Evolutionary conservation across 441 rosid species (phyloP).

Genomic region (Isatis lusitanica): DNA sequence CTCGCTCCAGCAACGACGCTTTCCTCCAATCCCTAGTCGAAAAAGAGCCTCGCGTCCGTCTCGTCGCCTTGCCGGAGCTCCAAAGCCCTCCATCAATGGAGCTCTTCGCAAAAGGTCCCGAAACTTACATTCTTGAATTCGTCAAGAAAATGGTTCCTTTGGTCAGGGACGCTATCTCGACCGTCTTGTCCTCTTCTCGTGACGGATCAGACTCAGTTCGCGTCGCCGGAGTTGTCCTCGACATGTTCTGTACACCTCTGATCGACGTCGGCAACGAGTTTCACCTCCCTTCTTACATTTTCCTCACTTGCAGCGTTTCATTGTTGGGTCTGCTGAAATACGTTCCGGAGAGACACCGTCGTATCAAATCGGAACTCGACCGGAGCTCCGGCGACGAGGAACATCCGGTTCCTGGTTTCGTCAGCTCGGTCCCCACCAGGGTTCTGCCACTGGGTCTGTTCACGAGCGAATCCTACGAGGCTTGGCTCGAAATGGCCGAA

Average conservation of each 20-base stretch:
- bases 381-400: slow-evolving; percentile 3
- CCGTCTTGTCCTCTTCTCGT: slow-evolving; percentile 19
- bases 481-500: slow-evolving; percentile 28
- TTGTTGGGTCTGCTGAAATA: slow-evolving; percentile 35
- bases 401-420: slow-evolving; percentile 30
- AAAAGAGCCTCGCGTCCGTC: slow-evolving; percentile 26
- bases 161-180: slow-evolving; percentile 15
- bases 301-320: slow-evolving; percentile 33
- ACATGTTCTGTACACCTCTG: slow-evolving; percentile 37
- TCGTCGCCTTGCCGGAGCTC: slow-evolving; percentile 10
- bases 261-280: slow-evolving; percentile 33
- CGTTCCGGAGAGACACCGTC: slow-evolving; percentile 30
- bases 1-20: neutral
- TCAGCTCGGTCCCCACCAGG: slow-evolving; percentile 29
- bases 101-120: slow-evolving; percentile 23
- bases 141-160: slow-evolving; percentile 27
- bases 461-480: slow-evolving; percentile 13
- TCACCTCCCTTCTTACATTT: slow-evolving; percentile 41
- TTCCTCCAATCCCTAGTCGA: slow-evolving; percentile 21
- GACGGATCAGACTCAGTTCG: slow-evolving; percentile 15
- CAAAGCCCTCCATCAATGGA: slow-evolving; percentile 24
- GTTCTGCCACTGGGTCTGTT: slow-evolving; percentile 35
- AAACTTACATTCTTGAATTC: slow-evolving; percentile 29
- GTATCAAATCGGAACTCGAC: neutral
- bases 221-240: slow-evolving; percentile 36